Base-by-base conservation (phyloP, 1,139 yeast species). In the Arxiozyma bovina region DNA sequence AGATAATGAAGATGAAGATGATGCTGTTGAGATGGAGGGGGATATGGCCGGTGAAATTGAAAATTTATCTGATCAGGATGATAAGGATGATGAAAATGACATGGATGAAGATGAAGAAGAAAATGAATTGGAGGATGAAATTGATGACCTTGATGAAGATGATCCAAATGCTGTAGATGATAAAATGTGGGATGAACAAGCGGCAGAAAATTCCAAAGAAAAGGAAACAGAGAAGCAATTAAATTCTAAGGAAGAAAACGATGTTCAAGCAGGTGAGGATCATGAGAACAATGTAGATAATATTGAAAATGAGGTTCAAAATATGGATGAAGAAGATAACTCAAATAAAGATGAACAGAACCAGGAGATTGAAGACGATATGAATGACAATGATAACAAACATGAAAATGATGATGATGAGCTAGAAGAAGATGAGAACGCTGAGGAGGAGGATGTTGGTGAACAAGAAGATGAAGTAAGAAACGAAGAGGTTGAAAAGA, bases 131-230 rank as follows among this genome's bases (percentile, higher is more conserved):
- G 97, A 91, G 63, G 98, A 93, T 62, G 94, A 90, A 65, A 78
- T 91, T 54, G 98, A 94, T 60, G 89, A 90, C 63, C 75, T 91
- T 45, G 96, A 90, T 67, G 94, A 89, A 55, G 76, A 87, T 57
- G 98, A 93, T 75, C 96, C 96, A 1, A 88, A 91, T 70, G 96
- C 96, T 6, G 82, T 93, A 51, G 99, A 94, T 69, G 99, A 94
- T 63, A 93, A 93, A 73, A 88, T 93, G 96, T 93, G 99, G 99
- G 95, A 93, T 65, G 98, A 90, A 65, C 90, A 91, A 68, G 87
- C 87, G 17, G 79, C 83, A 54, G 91, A 87, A 15, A 82, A 83
- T 54, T 77, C 79, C 46, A 83, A 85, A 64, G 89, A 85, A 63
- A 85, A 85, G 65, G 85, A 85, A 50, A 79, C 89, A 21, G 90